Evolutionary conservation across 164 flowering plant genomes (phyloP), one percentile per base, ranked within the genome.

Genomic region (Chimonanthus praecox): DNA sequence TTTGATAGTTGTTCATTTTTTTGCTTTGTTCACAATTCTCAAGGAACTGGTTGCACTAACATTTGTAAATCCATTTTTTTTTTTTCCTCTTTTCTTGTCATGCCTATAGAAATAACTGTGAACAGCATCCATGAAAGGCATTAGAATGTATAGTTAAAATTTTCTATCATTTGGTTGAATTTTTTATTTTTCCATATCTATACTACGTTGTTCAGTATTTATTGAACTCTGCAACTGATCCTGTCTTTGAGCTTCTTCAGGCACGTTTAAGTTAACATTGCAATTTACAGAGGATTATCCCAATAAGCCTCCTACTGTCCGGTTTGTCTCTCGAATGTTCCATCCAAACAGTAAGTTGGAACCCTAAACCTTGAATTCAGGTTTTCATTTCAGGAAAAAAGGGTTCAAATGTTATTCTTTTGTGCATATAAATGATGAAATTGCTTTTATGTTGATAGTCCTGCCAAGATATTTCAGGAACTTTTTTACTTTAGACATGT

Each of bases 221-320:
- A 44, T 7, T 7, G 33, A 33, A 54, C 16, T 54, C 16, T 54
- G 48, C 11, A 43, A 10, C 48, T 66, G 11, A 44, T 66, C 47
- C 11, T 73, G 21, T 49, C 33, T 72, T 15, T 75, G 60, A 63
- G 61, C n/a, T 18, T 75, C 48, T 49, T 49, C 75, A 81, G 83
- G 83, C 74, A 81, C 81, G 65, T 81, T 81, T 78, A 78, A 81
- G 75, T 67, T 81, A 73, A 81, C 81, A 2, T 71, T 81, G 77
- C 83, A 81, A 68, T 81, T 78, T 74, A 49, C 81, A 10, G 83
- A 78, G 81, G 83, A 81, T 50, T 81, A 81, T 72, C 83, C 83
- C 11, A 81, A 81, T 66, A 81, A 81, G 73, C 83, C 83, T 69
- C 83, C 83, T 11, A 76, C 81, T 2, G 83, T 81, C 49, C 76